Conservation (phyloP, 176 grass and related monocot genomes). For the Cenchrus purpureus region DNA sequence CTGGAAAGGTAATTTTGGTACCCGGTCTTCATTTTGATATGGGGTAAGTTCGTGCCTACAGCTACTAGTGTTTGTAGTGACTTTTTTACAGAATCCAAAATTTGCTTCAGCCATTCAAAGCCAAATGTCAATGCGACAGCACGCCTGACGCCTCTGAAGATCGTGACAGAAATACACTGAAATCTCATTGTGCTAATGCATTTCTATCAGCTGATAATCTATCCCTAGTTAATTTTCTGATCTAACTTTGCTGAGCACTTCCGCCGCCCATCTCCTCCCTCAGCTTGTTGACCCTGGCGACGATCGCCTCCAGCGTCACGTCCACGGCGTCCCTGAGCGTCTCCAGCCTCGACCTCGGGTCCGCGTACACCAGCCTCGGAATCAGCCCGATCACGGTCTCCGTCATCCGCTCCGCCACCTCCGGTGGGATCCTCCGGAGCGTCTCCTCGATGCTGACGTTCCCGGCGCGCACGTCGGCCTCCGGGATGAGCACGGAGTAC, state of each 20-base stretch:
- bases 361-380: constrained; percentile 63
- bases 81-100: background rate
- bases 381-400: constrained; percentile 70
- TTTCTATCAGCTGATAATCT: background rate
- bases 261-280: constrained; percentile 34
- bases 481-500: constrained; percentile 73
- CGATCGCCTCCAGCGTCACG: constrained; percentile 56
- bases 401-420: constrained; percentile 59
- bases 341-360: constrained; percentile 71
- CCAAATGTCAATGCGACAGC: background rate
- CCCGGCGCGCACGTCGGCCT: constrained; percentile 51
- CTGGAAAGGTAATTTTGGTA: no score
- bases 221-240: background rate
- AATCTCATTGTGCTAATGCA: background rate
- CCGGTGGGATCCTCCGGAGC: constrained; percentile 49
- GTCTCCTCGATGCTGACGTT: constrained; percentile 67
- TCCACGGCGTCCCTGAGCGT: constrained; percentile 72
- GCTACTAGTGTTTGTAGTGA: no score
- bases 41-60: no score
- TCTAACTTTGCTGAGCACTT: background rate
- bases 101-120: background rate
- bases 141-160: background rate
- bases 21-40: no score
- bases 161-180: background rate
- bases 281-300: constrained; percentile 52